These are phyloP conservation scores for Exophiala sideris DNA, from an alignment of 2,329 filamentous ascomycete species.

Conservation along the genomic window DNA sequence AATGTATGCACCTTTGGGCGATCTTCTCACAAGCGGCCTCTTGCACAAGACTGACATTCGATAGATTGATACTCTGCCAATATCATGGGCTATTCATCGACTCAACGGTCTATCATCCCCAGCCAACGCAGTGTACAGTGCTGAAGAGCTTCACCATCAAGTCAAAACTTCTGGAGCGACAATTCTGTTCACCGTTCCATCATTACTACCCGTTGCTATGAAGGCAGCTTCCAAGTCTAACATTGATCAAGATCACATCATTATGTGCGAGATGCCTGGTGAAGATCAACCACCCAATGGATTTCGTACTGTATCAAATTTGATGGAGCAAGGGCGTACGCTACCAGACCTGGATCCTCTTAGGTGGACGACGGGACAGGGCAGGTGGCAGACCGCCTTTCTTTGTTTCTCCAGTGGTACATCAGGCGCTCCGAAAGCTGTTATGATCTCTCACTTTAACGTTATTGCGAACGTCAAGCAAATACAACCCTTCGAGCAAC, in stretches of 20 bases:
- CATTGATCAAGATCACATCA: conserved; percentile 63
- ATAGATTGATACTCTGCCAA: conserved; percentile 69
- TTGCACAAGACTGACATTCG: no score
- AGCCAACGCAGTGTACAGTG: conserved; percentile 70
- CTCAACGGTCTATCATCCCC: conserved; percentile 69
- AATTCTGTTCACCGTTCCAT: conserved; percentile 67
- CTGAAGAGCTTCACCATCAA: conserved; percentile 67
- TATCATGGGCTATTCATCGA: conserved; percentile 70
- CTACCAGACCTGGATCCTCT: conserved; percentile 38
- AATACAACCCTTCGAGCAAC: conserved; percentile 50
- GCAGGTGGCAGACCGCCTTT: conserved; percentile 63
- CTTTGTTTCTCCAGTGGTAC: conserved; percentile 78
- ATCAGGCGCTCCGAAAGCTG: conserved; percentile 70
- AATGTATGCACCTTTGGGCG: conserved; percentile 50
- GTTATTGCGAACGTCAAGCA: conserved; percentile 74
- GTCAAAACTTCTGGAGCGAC: conserved; percentile 65
- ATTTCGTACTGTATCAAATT: neutral
- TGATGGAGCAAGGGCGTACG: neutral
- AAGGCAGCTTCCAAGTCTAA: conserved; percentile 62
- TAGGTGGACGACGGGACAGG: conserved; percentile 40
- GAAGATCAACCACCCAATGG: neutral
- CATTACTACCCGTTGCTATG: conserved; percentile 62
- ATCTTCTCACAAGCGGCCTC: no score
- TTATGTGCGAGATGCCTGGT: neutral
- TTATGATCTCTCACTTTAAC: conserved; percentile 76